Evolutionary conservation across 1,139 yeast genomes (phyloP).

Genomic region (Torulaspora pretoriensis): DNA sequence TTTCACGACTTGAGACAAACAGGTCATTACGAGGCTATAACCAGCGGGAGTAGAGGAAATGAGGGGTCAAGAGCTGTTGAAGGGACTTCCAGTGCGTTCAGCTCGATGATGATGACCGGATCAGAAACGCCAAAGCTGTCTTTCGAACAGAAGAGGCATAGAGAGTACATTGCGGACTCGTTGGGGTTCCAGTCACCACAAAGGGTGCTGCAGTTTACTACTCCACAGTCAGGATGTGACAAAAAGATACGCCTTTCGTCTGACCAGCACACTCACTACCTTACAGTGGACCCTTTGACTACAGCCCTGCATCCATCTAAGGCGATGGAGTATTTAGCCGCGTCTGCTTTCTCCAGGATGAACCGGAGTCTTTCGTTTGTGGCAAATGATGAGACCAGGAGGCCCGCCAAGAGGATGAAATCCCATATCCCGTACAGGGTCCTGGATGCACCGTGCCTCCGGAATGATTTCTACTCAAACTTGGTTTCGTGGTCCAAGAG

Average conservation of each 20-base stretch:
- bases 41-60: slow-evolving; percentile 18
- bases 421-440: slow-evolving; percentile 45
- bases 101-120: slow-evolving; percentile 16
- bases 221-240: slow-evolving; percentile 3
- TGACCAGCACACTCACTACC: slow-evolving; percentile 13
- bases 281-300: slow-evolving; percentile 22
- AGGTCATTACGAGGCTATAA: slow-evolving; percentile 26
- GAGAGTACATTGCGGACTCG: slow-evolving; percentile 46
- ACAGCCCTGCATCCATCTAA: slow-evolving; percentile 24
- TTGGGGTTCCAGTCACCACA: slow-evolving; percentile 40
- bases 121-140: slow-evolving; percentile 15
- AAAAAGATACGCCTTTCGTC: neutral
- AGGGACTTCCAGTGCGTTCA: slow-evolving; percentile 17
- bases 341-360: slow-evolving; percentile 20
- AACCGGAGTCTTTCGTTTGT: slow-evolving; percentile 16
- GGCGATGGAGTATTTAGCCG: slow-evolving; percentile 22
- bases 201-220: slow-evolving; percentile 20
- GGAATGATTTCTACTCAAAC: slow-evolving; percentile 79
- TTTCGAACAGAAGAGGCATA: slow-evolving; percentile 27
- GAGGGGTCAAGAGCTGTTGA: slow-evolving; percentile 15
- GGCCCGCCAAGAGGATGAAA: slow-evolving; percentile 28
- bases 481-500: slow-evolving; percentile 67
- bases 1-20: slow-evolving; percentile 28
- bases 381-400: slow-evolving; percentile 5
- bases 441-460: slow-evolving; percentile 69